Evolutionary conservation across 345 rosid species (phyloP), one percentile per base, ranked within the genome.

Genomic region (Eucalyptus microcorys): DNA sequence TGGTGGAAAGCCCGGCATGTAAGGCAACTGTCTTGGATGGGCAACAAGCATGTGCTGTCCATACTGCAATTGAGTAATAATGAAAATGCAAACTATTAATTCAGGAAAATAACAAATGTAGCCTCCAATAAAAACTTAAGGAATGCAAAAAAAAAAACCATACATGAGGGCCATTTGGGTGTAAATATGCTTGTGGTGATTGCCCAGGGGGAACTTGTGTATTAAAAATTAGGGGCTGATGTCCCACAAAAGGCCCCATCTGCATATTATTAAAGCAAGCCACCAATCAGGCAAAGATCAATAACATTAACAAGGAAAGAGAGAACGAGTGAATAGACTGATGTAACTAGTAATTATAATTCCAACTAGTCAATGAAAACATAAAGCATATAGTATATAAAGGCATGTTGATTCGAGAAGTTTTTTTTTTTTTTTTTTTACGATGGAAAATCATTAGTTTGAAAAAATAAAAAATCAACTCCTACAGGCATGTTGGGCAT

Each of bases 111-210:
- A 71, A 40, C 49, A 40, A 79, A 87, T 45, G 49, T 85, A 52
- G 48, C 14, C 68, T 32, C 81, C 49, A 42, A 53, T 19, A 64
- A 64, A 50, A 26, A 88, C 48, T 27, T 10, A 30, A 49, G 34
- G 43, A 34, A 53, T 45, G 64, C 37, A 61, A 22, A 49, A 17
- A 49, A 17, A 86, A 42, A 87, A 49, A 66, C 86, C 91, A 66
- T 89, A 97, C 98, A 96, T 95, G 97, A 89, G 96, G 95, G 90
- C 95, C 98, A 89, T 90, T 92, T 81, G 96, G 97, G 87, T 94
- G 98, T 88, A 94, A 94, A 94, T 95, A 97, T 49, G 95, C 89
- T 90, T 92, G 97, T 22, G 94, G 93, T 53, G 95, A 79, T 61
- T 94, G 97, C 92, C 93, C 53, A 57, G 95, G 93, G 86, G 96